These are phyloP conservation scores for Metschnikowia kofuensis DNA, from an alignment of 805 yeast species.

Conservation along the genomic window DNA sequence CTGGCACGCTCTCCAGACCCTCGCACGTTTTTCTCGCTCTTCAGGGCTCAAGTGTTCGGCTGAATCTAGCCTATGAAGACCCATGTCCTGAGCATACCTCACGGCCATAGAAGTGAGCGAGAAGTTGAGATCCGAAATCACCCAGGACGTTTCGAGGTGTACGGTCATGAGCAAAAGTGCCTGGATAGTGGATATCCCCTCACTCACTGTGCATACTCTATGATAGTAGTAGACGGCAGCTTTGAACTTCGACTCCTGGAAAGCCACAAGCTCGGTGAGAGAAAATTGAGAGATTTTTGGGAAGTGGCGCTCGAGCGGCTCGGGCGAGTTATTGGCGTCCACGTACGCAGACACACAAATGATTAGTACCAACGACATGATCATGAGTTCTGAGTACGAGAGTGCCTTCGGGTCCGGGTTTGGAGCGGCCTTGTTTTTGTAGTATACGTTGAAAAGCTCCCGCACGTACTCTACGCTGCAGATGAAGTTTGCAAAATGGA, in stretches of 20 bases:
- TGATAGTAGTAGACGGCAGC: constrained; percentile 43
- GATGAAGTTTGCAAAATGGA: constrained; percentile 22
- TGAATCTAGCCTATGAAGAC: constrained; percentile 51
- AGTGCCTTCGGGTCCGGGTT: constrained; percentile 15
- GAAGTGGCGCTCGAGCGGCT: not conserved
- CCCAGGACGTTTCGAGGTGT: constrained; percentile 27
- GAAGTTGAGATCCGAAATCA: constrained; percentile 41
- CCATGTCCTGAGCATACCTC: constrained; percentile 55
- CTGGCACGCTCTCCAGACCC: constrained; percentile 51
- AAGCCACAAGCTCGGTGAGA: constrained; percentile 7
- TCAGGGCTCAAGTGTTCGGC: constrained; percentile 30
- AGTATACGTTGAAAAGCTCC: constrained; percentile 26
- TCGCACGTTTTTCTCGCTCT: constrained; percentile 38
- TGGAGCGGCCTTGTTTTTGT: constrained; percentile 12
- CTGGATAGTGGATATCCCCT: constrained; percentile 49
- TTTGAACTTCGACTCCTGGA: constrained; percentile 14
- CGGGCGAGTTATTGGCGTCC: constrained; percentile 13
- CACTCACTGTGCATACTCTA: constrained; percentile 46
- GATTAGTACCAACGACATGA: constrained; percentile 30
- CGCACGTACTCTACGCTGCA: constrained; percentile 17
- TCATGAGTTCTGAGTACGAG: constrained; percentile 30
- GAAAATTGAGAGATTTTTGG: constrained; percentile 4
- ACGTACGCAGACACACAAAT: constrained; percentile 24
- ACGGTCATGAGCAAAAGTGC: constrained; percentile 48
- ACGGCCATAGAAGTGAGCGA: constrained; percentile 45